Conservation (phyloP, 345 rosid species). For the Populus ilicifolia region DNA sequence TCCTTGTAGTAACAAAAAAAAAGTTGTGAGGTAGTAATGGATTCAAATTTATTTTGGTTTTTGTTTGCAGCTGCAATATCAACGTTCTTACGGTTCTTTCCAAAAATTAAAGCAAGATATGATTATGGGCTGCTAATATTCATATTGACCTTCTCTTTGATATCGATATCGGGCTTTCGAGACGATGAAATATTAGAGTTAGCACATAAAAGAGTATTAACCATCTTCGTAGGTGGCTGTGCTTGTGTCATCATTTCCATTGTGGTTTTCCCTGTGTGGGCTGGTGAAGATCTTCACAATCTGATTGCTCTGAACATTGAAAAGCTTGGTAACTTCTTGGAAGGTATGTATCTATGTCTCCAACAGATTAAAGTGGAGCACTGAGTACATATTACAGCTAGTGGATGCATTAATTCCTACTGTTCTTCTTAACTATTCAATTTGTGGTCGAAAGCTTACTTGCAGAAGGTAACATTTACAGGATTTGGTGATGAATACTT, state of each 20-base stretch:
- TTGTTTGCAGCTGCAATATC: constrained; percentile 45
- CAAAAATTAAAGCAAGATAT: constrained; percentile 71
- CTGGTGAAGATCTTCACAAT: constrained; percentile 39
- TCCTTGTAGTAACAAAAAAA: background rate
- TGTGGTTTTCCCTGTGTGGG: constrained; percentile 44
- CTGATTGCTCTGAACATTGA: constrained; percentile 25
- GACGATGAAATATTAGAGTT: constrained; percentile 46
- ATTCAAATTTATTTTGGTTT: background rate
- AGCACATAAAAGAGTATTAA: constrained; percentile 55
- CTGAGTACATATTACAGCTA: background rate
- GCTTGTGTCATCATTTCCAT: constrained; percentile 19
- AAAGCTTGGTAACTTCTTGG: constrained; percentile 28
- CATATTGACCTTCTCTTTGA: constrained; percentile 65
- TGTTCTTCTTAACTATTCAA: background rate
- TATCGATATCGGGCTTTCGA: constrained; percentile 67
- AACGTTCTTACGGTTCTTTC: constrained; percentile 72
- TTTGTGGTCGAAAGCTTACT: background rate
- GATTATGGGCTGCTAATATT: constrained; percentile 75
- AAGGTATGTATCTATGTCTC: constrained; percentile 23
- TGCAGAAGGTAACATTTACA: constrained; percentile 16
- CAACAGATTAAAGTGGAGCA: background rate
- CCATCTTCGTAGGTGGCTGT: constrained; percentile 60
- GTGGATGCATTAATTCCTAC: background rate
- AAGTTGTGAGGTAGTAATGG: background rate
- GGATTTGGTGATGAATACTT: constrained; percentile 61